These are phyloP conservation scores for Lactifluus piperatus DNA, from an alignment of 768 basidiomycete genomes.

Conservation along the genomic window DNA sequence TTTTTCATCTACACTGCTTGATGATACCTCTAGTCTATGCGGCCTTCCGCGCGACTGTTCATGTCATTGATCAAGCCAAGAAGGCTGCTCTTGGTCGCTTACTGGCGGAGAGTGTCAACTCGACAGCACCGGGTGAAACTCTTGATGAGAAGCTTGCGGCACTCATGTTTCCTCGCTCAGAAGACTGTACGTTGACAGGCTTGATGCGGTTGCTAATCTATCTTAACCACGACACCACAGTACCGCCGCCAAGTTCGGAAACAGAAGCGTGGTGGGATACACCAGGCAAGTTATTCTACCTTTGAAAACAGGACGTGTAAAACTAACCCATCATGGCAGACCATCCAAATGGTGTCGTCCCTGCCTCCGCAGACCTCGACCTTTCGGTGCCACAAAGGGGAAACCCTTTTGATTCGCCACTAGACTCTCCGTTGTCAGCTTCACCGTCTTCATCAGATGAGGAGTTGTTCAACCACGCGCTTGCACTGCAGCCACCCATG, in stretches of 20 bases:
- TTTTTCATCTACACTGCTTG: not conserved
- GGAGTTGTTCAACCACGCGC: slow-evolving; percentile 65
- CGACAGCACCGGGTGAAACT: slow-evolving; percentile 55
- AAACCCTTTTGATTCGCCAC: slow-evolving; percentile 72
- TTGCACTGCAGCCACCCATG: slow-evolving; percentile 62
- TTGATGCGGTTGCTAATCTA: not conserved
- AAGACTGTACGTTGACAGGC: slow-evolving; percentile 34
- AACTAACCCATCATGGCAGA: slow-evolving; percentile 31
- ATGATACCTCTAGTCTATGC: slow-evolving; percentile 56
- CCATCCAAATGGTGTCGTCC: slow-evolving; percentile 48
- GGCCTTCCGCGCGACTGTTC: slow-evolving; percentile 68
- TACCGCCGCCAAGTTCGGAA: slow-evolving; percentile 80
- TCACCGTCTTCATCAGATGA: slow-evolving; percentile 82
- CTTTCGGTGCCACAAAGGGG: slow-evolving; percentile 19
- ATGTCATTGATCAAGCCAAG: slow-evolving; percentile 71
- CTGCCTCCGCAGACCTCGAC: slow-evolving; percentile 31
- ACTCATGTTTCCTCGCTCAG: slow-evolving; percentile 40
- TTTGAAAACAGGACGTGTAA: not conserved
- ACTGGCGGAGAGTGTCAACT: slow-evolving; percentile 54
- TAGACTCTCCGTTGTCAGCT: slow-evolving; percentile 56
- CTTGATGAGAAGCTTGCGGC: slow-evolving; percentile 62
- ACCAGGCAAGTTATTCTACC: slow-evolving; percentile 38
- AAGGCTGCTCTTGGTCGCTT: slow-evolving; percentile 59
- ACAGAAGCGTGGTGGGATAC: slow-evolving; percentile 72
- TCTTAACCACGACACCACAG: slow-evolving; percentile 31